phyloP scores from a whole-genome alignment of 1,284 basidiomycete genomes.

The Exobasidium rhododendri region DNA sequence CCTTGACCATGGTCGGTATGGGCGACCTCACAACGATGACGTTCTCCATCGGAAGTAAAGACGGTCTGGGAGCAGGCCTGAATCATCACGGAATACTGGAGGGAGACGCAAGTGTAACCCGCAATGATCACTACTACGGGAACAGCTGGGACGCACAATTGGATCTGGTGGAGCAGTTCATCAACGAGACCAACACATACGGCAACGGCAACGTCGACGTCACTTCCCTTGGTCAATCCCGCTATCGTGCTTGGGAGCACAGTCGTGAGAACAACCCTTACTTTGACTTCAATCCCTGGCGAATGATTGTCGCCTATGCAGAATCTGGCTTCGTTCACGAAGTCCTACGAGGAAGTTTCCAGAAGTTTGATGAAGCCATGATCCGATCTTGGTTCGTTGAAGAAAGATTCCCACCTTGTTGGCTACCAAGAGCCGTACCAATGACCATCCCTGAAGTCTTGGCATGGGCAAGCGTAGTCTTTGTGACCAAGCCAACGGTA shows the following conservation, averaged over 20 bases:
- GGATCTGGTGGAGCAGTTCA: slow-evolving; percentile 9
- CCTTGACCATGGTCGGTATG: slow-evolving; percentile 24
- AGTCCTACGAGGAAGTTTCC: slow-evolving; percentile 21
- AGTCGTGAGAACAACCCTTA: slow-evolving; percentile 16
- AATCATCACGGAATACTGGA: slow-evolving; percentile 22
- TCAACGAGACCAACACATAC: background rate
- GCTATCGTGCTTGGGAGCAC: background rate
- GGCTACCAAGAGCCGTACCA: slow-evolving; percentile 22
- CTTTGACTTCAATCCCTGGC: slow-evolving; percentile 30
- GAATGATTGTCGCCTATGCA: slow-evolving; percentile 24
- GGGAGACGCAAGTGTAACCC: slow-evolving; percentile 23
- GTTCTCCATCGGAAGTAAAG: slow-evolving; percentile 14
- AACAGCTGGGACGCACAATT: slow-evolving; percentile 20
- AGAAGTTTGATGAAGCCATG: slow-evolving; percentile 24
- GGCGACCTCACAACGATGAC: slow-evolving; percentile 42
- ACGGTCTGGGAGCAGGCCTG: background rate
- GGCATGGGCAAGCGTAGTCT: slow-evolving; percentile 23
- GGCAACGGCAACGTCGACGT: background rate
- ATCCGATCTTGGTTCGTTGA: slow-evolving; percentile 25
- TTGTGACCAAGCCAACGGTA: slow-evolving; percentile 19
- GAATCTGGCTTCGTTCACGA: slow-evolving; percentile 28
- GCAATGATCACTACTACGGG: slow-evolving; percentile 26
- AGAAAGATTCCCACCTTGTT: slow-evolving; percentile 23
- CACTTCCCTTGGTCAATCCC: background rate
- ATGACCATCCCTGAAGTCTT: slow-evolving; percentile 22